phyloP scores from a whole-genome alignment of 2,329 filamentous ascomycete species.

The Zymoseptoria brevis region DNA sequence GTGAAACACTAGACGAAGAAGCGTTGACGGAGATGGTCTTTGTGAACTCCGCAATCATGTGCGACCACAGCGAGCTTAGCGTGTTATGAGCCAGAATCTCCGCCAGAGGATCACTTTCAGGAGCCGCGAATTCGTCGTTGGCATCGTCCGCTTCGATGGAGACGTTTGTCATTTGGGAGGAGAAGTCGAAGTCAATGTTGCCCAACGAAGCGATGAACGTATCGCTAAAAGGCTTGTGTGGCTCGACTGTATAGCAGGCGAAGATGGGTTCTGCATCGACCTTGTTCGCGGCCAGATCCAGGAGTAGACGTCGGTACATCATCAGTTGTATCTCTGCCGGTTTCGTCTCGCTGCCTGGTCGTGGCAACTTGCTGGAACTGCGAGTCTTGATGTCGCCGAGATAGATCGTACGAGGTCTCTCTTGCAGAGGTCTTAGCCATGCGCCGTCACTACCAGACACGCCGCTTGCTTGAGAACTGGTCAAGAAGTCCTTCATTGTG shows the following conservation, averaged over 20 bases:
- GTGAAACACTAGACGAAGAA: conserved; percentile 37
- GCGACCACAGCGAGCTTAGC: conserved; percentile 50
- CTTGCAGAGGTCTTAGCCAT: conserved; percentile 6
- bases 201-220: conserved; percentile 69
- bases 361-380: conserved; percentile 54
- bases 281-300: conserved; percentile 61
- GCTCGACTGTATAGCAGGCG: conserved; percentile 60
- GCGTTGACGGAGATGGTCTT: conserved; percentile 35
- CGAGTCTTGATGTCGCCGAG: conserved; percentile 86
- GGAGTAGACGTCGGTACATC: conserved; percentile 80
- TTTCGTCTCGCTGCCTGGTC: conserved; percentile 55
- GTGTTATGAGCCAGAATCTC: conserved; percentile 53
- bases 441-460: conserved; percentile 6
- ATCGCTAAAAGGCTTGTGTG: conserved; percentile 63
- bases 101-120: conserved; percentile 35
- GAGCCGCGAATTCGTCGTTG: background rate
- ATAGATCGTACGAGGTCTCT: conserved; percentile 45
- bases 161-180: background rate
- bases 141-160: conserved; percentile 35
- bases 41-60: conserved; percentile 55
- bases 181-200: conserved; percentile 49
- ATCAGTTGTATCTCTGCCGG: conserved; percentile 82
- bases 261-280: conserved; percentile 65
- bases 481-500: conserved; percentile 26
- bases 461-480: conserved; percentile 10